Conservation (phyloP, 805 yeast species). For the Jamesozyma hellenica region DNA sequence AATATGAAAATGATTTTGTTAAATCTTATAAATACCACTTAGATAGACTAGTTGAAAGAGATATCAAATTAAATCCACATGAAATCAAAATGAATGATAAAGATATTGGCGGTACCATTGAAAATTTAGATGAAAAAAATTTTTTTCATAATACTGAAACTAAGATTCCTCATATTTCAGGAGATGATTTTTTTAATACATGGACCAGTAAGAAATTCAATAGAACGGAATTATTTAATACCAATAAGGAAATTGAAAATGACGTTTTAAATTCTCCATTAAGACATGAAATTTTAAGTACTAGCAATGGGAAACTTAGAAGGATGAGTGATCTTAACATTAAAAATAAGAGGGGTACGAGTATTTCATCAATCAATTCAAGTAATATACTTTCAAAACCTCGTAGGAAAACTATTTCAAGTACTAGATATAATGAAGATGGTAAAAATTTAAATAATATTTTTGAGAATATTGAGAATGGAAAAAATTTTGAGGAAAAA, state of each 20-base stretch:
- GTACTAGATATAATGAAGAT: too few species aligned
- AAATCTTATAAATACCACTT: background rate
- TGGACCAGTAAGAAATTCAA: background rate
- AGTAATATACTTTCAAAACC: too few species aligned
- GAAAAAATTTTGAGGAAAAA: too few species aligned
- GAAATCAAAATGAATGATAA: background rate
- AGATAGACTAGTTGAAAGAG: conserved; percentile 1
- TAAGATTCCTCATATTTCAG: background rate
- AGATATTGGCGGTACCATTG: background rate
- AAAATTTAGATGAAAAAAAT: background rate
- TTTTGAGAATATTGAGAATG: too few species aligned
- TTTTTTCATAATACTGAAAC: background rate
- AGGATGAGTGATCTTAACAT: background rate
- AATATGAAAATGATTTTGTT: background rate
- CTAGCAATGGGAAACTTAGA: background rate
- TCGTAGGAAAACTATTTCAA: too few species aligned
- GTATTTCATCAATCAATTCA: too few species aligned
- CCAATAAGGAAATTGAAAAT: too few species aligned
- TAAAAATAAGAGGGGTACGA: too few species aligned
- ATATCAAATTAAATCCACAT: background rate
- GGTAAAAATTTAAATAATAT: too few species aligned
- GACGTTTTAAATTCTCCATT: background rate
- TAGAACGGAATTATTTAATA: too few species aligned
- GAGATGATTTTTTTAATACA: conserved; percentile 1
- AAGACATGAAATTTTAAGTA: background rate